phyloP scores from a whole-genome alignment of 306 rosid genomes.

The Macrotyloma uniflorum region DNA sequence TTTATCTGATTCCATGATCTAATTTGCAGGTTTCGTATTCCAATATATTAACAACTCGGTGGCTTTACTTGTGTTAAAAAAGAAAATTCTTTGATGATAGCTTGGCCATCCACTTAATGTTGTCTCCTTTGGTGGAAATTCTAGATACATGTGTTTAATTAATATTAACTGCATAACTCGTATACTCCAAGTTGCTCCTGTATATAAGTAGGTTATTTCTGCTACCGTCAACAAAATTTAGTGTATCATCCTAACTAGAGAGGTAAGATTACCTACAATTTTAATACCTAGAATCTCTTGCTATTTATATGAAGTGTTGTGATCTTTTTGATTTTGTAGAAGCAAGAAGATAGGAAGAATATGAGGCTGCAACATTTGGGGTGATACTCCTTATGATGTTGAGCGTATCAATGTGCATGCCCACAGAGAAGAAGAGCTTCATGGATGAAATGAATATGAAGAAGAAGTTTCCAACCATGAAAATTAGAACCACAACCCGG shows the following conservation, averaged over 20 bases:
- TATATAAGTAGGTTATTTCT: slow-evolving; percentile 16
- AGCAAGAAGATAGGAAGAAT: neutral
- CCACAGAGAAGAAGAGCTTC: neutral
- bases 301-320: neutral
- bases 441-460: neutral
- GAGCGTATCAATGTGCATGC: slow-evolving; percentile 9
- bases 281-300: neutral
- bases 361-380: slow-evolving; percentile 19
- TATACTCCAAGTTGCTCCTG: slow-evolving; percentile 5
- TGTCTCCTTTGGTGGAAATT: slow-evolving; percentile 31
- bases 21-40: slow-evolving; percentile 33
- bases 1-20: slow-evolving; percentile 11
- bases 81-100: neutral
- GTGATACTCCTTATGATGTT: slow-evolving; percentile 30
- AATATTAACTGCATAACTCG: neutral
- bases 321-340: slow-evolving; percentile 10
- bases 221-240: neutral
- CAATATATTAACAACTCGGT: neutral
- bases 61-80: neutral
- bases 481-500: neutral
- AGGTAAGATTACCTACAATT: neutral
- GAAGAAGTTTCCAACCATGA: slow-evolving; percentile 1
- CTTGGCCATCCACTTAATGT: slow-evolving; percentile 36
- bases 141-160: neutral
- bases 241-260: neutral